Conservation (phyloP, 495 filamentous ascomycete genomes). For the Clohesyomyces aquaticus region DNA sequence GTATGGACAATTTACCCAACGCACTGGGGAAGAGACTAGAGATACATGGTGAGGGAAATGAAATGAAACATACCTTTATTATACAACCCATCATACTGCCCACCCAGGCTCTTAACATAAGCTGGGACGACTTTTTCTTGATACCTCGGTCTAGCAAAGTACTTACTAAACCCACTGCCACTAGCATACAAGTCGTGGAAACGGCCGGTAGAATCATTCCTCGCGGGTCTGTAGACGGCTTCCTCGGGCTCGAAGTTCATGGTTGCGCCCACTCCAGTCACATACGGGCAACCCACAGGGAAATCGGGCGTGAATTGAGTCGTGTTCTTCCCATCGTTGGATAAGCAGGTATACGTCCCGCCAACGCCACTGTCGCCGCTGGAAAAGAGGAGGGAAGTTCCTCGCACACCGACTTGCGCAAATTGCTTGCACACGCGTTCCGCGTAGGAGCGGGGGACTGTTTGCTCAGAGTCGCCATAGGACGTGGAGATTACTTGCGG, state of each 20-base stretch:
- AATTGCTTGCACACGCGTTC: conserved; percentile 44
- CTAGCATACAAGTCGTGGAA: conserved; percentile 37
- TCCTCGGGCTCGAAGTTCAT: conserved; percentile 48
- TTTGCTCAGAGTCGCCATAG: conserved; percentile 50
- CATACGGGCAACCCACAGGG: conserved; percentile 47
- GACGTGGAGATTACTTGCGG: conserved; percentile 49
- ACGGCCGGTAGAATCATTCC: conserved; percentile 12
- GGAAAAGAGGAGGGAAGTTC: conserved; percentile 47
- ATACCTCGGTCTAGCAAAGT: conserved; percentile 45
- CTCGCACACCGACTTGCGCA: conserved; percentile 46
- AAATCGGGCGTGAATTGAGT: conserved; percentile 45
- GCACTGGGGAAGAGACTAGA: too few species aligned
- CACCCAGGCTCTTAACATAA: conserved; percentile 43
- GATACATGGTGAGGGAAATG: too few species aligned
- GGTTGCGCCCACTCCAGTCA: conserved; percentile 48
- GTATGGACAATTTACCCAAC: too few species aligned
- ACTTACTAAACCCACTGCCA: conserved; percentile 48
- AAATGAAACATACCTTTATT: conserved; percentile 32
- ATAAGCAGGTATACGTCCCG: conserved; percentile 37
- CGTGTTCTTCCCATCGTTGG: conserved; percentile 44
- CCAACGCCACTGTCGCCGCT: conserved; percentile 47
- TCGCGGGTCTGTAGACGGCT: conserved; percentile 35
- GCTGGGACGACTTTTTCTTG: conserved; percentile 42
- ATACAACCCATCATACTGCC: conserved; percentile 45
- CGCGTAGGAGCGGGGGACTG: conserved; percentile 45